Percentiles rank a stretch among this genome's conserved stretches.
Conservation (phyloP, 1,284 basidiomycete genomes). For the Coniferiporia sulphurascens region DNA sequence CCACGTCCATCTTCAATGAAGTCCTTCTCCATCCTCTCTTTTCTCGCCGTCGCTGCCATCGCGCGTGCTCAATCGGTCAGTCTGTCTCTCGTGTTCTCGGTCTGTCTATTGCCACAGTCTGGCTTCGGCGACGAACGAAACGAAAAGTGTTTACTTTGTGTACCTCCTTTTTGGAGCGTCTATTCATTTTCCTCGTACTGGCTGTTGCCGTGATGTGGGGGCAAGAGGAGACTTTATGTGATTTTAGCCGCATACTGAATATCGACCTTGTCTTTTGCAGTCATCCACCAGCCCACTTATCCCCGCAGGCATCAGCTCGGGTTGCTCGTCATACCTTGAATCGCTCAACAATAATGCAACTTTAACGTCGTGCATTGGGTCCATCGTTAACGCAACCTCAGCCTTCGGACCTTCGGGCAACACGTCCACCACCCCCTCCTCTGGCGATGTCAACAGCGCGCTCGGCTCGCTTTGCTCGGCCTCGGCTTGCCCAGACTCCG, state of each 20-base stretch:
- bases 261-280: conserved; percentile 14
- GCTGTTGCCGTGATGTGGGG: too few relatives aligned
- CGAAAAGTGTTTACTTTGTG: too few relatives aligned
- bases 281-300: conserved; percentile 46
- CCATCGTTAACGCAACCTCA: conserved; percentile 60
- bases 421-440: conserved; percentile 36
- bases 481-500: conserved; percentile 51
- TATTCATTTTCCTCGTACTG: too few relatives aligned
- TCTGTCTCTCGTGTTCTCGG: conserved; percentile 20
- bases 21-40: conserved; percentile 42
- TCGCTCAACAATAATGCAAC: conserved; percentile 56
- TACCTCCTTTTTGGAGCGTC: too few relatives aligned
- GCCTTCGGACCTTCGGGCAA: conserved; percentile 50
- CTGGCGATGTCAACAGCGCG: conserved; percentile 44
- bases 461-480: conserved; percentile 56
- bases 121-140: not conserved
- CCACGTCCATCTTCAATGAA: conserved; percentile 34
- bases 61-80: conserved; percentile 36
- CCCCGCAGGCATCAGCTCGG: conserved; percentile 54
- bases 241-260: too few relatives aligned
- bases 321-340: conserved; percentile 59
- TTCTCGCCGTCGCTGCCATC: conserved; percentile 41
- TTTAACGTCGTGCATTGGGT: conserved; percentile 57
- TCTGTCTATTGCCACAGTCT: not conserved
- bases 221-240: too few relatives aligned